Conservation (phyloP, 805 yeast species). For the Teunomyces stri region DNA sequence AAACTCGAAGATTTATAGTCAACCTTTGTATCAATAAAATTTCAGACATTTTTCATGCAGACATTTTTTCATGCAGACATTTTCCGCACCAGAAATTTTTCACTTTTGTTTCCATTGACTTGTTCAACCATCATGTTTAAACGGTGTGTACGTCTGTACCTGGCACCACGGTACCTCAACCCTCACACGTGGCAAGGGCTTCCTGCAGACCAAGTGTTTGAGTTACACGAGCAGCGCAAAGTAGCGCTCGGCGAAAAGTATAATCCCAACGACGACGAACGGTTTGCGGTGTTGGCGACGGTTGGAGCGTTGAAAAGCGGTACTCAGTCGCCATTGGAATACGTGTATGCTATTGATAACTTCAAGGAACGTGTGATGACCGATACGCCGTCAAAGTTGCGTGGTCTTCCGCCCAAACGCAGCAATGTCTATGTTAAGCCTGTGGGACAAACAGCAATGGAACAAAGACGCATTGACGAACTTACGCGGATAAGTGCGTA, state of each 20-base stretch:
- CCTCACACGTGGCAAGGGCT: conserved; percentile 73
- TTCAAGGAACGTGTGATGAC: conserved; percentile 43
- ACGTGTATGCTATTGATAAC: conserved; percentile 41
- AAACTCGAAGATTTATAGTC: neutral
- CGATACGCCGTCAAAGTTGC: conserved; percentile 33
- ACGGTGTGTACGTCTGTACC: neutral
- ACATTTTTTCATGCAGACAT: too few relatives aligned
- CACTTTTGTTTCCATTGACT: too few relatives aligned
- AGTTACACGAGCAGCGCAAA: conserved; percentile 59
- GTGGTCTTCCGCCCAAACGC: conserved; percentile 38
- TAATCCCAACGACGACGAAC: conserved; percentile 63
- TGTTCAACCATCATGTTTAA: too few relatives aligned
- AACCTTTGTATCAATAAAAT: too few relatives aligned
- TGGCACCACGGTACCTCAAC: conserved; percentile 36
- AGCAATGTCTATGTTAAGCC: conserved; percentile 35
- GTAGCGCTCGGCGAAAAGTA: conserved; percentile 51
- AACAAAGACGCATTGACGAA: conserved; percentile 70
- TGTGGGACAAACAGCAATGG: conserved; percentile 36
- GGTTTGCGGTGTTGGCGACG: conserved; percentile 53
- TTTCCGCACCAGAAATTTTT: neutral
- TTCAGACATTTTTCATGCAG: too few relatives aligned
- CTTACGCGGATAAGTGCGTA: conserved; percentile 84
- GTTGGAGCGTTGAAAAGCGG: conserved; percentile 26
- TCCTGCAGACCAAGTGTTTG: conserved; percentile 60
- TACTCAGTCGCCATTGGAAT: conserved; percentile 33